These are phyloP conservation scores for Podospora pseudoanserina DNA, from an alignment of 495 filamentous ascomycete genomes.

Conservation along the genomic window DNA sequence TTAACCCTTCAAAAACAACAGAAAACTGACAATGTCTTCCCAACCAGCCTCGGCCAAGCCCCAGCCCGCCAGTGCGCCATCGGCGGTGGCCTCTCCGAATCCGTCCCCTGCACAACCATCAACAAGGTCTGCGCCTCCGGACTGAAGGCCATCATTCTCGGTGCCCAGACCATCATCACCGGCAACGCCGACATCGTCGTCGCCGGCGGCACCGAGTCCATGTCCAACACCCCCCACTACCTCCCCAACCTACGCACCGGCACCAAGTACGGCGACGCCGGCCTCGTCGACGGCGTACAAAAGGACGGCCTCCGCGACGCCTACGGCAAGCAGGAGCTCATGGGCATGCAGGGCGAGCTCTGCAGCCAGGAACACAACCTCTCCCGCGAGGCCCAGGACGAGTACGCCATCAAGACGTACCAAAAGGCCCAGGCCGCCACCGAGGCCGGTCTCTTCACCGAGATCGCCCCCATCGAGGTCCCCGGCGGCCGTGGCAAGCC, in stretches of 20 bases:
- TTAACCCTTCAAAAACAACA: background rate
- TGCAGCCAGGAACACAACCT: conserved; percentile 82
- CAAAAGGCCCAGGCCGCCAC: conserved; percentile 85
- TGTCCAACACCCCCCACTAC: conserved; percentile 98
- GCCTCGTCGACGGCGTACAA: conserved; percentile 81
- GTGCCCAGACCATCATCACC: conserved; percentile 93
- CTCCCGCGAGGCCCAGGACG: conserved; percentile 78
- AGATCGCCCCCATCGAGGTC: conserved; percentile 89
- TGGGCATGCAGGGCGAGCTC: conserved; percentile 90
- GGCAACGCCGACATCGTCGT: conserved; percentile 87
- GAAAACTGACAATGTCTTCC: conserved; percentile 13
- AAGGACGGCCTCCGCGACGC: conserved; percentile 91
- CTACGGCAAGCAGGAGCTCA: conserved; percentile 84
- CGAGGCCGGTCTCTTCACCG: conserved; percentile 71
- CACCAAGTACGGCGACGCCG: conserved; percentile 84
- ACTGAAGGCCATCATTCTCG: conserved; percentile 90
- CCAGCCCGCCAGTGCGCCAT: conserved; percentile 92
- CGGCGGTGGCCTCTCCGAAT: conserved; percentile 73
- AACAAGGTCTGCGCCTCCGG: conserved; percentile 98
- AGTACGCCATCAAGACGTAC: conserved; percentile 90
- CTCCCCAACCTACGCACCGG: conserved; percentile 77
- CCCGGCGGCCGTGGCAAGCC: conserved; percentile 88
- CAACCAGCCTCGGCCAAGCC: conserved; percentile 83
- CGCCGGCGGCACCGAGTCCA: conserved; percentile 91
- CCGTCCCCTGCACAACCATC: conserved; percentile 82